Percentiles rank a stretch among this genome's conserved stretches.
phyloP scores from a whole-genome alignment of 495 filamentous ascomycete species.

The Neurospora tetraspora region DNA sequence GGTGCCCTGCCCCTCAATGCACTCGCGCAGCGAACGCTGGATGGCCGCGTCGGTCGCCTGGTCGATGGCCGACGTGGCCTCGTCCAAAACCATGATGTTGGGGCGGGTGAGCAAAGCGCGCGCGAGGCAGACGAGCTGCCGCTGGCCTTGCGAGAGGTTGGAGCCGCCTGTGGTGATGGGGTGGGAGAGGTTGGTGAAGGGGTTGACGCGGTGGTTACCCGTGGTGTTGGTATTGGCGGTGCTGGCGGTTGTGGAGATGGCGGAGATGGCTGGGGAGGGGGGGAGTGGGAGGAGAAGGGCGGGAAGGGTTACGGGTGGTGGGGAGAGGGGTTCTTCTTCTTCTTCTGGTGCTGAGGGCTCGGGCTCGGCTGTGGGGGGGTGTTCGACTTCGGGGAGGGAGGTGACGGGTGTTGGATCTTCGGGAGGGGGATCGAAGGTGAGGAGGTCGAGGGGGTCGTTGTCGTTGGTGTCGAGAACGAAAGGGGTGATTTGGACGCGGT shows the following conservation, averaged over 20 bases:
- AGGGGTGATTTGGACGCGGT: not conserved
- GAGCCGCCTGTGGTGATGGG: constrained; percentile 27
- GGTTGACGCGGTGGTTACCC: not conserved
- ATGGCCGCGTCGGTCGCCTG: constrained; percentile 57
- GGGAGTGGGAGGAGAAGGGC: not conserved
- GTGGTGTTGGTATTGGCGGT: not conserved
- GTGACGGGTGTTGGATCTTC: not conserved
- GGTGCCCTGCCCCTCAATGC: constrained; percentile 54
- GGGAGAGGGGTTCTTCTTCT: not conserved
- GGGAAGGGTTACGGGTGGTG: not conserved
- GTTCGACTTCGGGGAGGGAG: not conserved
- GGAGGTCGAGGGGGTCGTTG: not conserved
- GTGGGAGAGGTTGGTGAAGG: constrained; percentile 19
- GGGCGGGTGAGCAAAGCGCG: constrained; percentile 62
- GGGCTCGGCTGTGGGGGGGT: not conserved
- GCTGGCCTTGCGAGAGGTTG: constrained; percentile 48
- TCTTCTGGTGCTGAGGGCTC: not conserved
- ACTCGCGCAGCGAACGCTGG: constrained; percentile 61
- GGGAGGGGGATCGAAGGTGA: not conserved
- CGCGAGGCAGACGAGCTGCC: constrained; percentile 62
- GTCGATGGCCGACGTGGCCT: constrained; percentile 78
- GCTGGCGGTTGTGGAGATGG: not conserved
- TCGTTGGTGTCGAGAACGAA: not conserved
- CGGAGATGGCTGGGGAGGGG: not conserved
- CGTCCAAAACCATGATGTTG: constrained; percentile 74